Conservation (phyloP, 2,329 filamentous ascomycete species). For the Penicillium brasilianum region DNA sequence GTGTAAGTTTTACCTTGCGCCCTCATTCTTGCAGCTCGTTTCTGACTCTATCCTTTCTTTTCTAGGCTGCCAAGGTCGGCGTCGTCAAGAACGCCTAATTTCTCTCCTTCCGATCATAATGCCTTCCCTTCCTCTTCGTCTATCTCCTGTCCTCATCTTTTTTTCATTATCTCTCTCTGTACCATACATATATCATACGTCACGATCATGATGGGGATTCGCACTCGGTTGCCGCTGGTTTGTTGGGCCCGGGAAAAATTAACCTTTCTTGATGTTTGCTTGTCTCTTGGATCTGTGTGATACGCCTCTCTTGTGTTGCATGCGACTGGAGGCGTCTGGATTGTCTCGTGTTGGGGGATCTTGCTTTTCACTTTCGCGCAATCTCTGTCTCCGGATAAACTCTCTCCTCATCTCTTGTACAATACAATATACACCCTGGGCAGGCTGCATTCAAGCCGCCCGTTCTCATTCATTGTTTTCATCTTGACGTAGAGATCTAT, state of each 20-base stretch:
- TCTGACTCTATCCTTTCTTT: slow-evolving; percentile 20
- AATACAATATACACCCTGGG: slow-evolving; percentile 39
- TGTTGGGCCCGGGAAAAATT: slow-evolving; percentile 27
- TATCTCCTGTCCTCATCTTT: slow-evolving; percentile 16
- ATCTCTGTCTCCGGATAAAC: slow-evolving; percentile 27
- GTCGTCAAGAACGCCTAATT: slow-evolving; percentile 79
- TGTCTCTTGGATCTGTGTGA: slow-evolving; percentile 42
- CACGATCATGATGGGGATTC: slow-evolving; percentile 35
- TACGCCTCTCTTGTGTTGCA: slow-evolving; percentile 36
- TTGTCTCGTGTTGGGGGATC: slow-evolving; percentile 34
- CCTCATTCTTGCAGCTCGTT: slow-evolving; percentile 1
- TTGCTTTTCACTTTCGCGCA: slow-evolving; percentile 27
- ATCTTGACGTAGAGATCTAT: neutral
- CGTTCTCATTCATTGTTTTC: slow-evolving; percentile 19
- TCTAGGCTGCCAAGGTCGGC: slow-evolving; percentile 84
- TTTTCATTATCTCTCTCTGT: slow-evolving; percentile 35
- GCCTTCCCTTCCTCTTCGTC: slow-evolving; percentile 7
- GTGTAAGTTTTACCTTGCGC: slow-evolving; percentile 52
- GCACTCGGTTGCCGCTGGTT: slow-evolving; percentile 30
- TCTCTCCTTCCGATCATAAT: slow-evolving; percentile 11
- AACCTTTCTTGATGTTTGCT: slow-evolving; percentile 31
- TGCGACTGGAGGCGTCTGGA: slow-evolving; percentile 38
- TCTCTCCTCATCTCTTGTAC: slow-evolving; percentile 45
- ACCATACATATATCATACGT: slow-evolving; percentile 46
- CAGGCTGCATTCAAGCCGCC: slow-evolving; percentile 14